Base-by-base conservation (phyloP, 129 eudicot species). In the Logfia minima region DNA sequence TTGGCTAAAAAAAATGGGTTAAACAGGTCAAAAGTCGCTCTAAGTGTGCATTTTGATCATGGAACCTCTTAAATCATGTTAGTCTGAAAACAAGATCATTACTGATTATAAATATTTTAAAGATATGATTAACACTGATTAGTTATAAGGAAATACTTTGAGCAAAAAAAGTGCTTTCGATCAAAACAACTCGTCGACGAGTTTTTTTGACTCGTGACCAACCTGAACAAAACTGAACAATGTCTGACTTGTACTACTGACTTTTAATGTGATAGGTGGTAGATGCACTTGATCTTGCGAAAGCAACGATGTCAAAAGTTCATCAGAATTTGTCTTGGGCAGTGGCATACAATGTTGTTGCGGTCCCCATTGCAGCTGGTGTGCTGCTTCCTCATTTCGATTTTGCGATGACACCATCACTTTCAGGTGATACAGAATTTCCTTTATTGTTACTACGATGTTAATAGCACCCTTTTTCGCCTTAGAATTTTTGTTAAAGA, bases 371-470 rank as follows among this genome's bases (percentile, higher is more conserved):
- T 78, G 98, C 98, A 61, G 96, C 98, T 48, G 96, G 98, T 10
- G 60, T 87, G 16, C 78, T 93, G 51, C 96, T 93, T 85, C 98
- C 98, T 39, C 87, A 88, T 58, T 90, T 90, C 60, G 92, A 93
- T 87, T 93, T 90, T 79, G 98, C 98, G 35, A 93, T 93, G 98
- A 93, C 98, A 16, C 98, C 98, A 72, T 93, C 98, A 48, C 87
- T 93, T 78, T 93, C 98, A 76, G 98, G 98, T 90, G 19, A 77
- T 80, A 58, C 29, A 35, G 3, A 64, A 3, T 34, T 26, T 72
- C 32, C 14, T 0, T 43, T 9, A n/a, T 77, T 55, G 37, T 66
- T 70, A 14, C 48, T 26, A 24, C 48, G 55, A 53, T n/a, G 48
- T 72, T 64, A 9, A 0, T 64, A 64, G 4, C 21, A 26, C 1